A percentile compares a stretch with the other conserved stretches of the same genome.
phyloP scores from a whole-genome alignment of 345 rosid genomes.

The Erodium maritimum region DNA sequence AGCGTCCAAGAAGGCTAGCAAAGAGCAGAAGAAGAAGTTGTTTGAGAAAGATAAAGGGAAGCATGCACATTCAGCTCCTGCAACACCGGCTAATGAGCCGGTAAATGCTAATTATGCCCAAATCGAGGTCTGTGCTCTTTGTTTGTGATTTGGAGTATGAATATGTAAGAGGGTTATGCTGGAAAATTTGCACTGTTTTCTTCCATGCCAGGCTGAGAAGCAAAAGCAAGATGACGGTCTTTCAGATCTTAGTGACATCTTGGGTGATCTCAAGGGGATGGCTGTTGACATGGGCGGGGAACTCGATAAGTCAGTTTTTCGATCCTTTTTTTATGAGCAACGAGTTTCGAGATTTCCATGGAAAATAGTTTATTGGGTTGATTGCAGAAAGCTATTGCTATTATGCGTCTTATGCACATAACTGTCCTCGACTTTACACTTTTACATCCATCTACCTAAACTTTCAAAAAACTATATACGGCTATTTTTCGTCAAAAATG shows the following conservation, averaged over 20 bases:
- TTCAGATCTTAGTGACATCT: constrained; percentile 56
- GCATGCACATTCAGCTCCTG: constrained; percentile 30
- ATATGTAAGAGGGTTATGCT: background rate
- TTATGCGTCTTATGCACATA: too few species aligned
- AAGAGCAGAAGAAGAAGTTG: constrained; percentile 60
- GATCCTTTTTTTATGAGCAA: background rate
- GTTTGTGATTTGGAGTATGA: background rate
- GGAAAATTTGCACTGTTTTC: background rate
- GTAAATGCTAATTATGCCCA: constrained; percentile 43
- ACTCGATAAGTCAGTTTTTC: constrained; percentile 48
- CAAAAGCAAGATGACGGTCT: constrained; percentile 79
- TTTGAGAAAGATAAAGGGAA: constrained; percentile 20
- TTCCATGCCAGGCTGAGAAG: constrained; percentile 49
- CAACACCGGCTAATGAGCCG: constrained; percentile 36
- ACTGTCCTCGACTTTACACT: too few species aligned
- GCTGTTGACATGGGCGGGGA: constrained; percentile 91
- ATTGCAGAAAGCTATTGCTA: too few species aligned
- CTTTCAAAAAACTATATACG: too few species aligned
- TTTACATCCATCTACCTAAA: too few species aligned
- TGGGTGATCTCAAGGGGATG: constrained; percentile 90
- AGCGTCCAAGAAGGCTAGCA: constrained; percentile 33
- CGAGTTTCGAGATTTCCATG: background rate
- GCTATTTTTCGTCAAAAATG: too few species aligned
- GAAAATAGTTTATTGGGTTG: too few species aligned
- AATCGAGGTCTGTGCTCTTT: constrained; percentile 51